Evolutionary conservation across 768 basidiomycete species (phyloP), one percentile per base, ranked within the genome.

Genomic region (Mycena filopes): DNA sequence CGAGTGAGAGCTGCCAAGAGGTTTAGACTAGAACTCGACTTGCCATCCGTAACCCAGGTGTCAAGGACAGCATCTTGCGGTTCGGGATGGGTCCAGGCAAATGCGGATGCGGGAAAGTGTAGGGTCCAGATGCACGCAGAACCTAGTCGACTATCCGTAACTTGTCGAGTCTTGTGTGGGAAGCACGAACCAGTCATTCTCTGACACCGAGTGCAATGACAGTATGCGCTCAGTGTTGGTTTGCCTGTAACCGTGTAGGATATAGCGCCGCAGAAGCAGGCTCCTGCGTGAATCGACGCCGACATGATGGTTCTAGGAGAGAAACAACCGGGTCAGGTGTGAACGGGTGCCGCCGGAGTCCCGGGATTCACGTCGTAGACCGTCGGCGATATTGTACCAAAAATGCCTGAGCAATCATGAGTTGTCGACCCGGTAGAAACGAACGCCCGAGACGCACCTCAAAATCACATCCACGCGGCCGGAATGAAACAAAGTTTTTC

Each of bases 181-280:
- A 48, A 26, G 42, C 54, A 48, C 25, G n/a, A 48, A 84, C 89
- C 86, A 67, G 77, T 85, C 54, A 90, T 72, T 42, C 84, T 78
- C 74, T 91, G 90, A 70, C 91, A 92, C n/a, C 83, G 73, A 4
- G 87, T 87, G 71, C 91, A 92, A 70, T 92, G 91, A 66, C 89
- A 91, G 70, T 86, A 91, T 7, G 86, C 89, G 66, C 84, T 85
- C 36, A 86, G 76, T 4, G 85, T 67, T 0, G 89, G 88, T 36
- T 72, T 74, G 2, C 85, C 85, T 13, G 73, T 74, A 2, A 88
- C 79, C 49, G 78, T 64, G 65, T 86, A 91, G 0, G 84, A 74
- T 5, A 85, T 76, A 4, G 77, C 67, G n/a, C 84, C 80, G 64
- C 90, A 91, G 70, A 85, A 88, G 74, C 90, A 92, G 40, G 81